A percentile compares a stretch with the other conserved stretches of the same genome.
Conservation (phyloP, 2,329 filamentous ascomycete genomes). For the Apiospora malaysiana region DNA sequence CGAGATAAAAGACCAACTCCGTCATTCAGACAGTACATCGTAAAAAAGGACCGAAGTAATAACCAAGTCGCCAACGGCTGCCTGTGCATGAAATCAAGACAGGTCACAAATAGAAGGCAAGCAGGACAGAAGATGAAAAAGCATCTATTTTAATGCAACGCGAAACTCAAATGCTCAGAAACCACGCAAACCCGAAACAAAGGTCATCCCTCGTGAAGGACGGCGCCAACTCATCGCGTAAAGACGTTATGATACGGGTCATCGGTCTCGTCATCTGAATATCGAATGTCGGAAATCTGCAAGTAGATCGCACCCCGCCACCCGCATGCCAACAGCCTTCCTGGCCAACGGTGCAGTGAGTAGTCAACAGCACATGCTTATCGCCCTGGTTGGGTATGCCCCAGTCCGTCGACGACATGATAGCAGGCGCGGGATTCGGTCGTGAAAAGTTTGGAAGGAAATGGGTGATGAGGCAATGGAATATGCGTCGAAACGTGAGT, state of each 20-base stretch:
- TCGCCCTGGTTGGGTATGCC: neutral
- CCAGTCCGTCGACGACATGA: neutral
- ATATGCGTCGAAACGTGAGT: constrained; percentile 8
- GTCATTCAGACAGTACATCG: neutral
- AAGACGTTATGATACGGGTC: constrained; percentile 17
- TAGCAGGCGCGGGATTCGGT: constrained; percentile 10
- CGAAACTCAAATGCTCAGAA: constrained; percentile 19
- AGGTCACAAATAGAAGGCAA: constrained; percentile 14
- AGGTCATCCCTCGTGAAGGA: constrained; percentile 14
- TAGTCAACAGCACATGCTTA: neutral
- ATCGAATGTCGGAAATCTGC: constrained; percentile 16
- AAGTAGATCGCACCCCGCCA: constrained; percentile 4
- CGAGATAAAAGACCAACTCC: neutral
- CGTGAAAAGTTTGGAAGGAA: constrained; percentile 1
- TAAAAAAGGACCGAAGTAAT: neutral
- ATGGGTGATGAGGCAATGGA: constrained; percentile 13
- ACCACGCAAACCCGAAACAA: constrained; percentile 17
- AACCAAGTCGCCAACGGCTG: neutral
- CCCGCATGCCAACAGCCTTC: constrained; percentile 4
- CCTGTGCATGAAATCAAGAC: constrained; percentile 9
- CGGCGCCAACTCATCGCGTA: constrained; percentile 15
- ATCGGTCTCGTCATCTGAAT: constrained; percentile 19
- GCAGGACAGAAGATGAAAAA: constrained; percentile 18
- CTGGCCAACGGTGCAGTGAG: constrained; percentile 1
- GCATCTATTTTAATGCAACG: constrained; percentile 19